These are phyloP conservation scores for Fusarium gaditjirri DNA, from an alignment of 2,329 filamentous ascomycete species.

Conservation along the genomic window DNA sequence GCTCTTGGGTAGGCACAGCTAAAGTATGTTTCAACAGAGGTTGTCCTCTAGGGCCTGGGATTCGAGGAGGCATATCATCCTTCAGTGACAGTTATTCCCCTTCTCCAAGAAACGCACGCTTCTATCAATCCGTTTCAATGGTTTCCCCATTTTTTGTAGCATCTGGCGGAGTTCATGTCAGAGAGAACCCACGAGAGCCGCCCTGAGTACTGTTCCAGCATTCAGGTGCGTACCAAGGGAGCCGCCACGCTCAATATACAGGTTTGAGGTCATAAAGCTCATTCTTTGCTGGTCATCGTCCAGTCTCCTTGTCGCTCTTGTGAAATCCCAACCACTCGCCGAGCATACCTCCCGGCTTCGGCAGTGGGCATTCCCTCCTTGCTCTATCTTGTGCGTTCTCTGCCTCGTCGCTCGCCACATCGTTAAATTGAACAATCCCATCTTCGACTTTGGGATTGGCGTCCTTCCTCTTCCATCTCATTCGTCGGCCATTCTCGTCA, in stretches of 20 bases:
- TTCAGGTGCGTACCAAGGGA: background rate
- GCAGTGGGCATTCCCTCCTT: conserved; percentile 86
- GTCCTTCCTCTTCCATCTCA: conserved; percentile 56
- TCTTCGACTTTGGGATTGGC: conserved; percentile 54
- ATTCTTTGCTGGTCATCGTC: conserved; percentile 40
- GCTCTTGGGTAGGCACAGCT: background rate
- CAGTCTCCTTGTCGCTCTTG: conserved; percentile 44
- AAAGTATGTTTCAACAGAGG: conserved; percentile 7
- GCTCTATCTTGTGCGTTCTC: conserved; percentile 53
- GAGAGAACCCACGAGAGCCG: background rate
- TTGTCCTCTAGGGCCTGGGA: conserved; percentile 16
- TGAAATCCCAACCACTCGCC: conserved; percentile 80
- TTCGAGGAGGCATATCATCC: background rate
- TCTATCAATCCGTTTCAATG: background rate
- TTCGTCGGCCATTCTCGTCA: conserved; percentile 58
- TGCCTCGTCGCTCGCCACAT: conserved; percentile 51
- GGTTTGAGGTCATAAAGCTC: background rate
- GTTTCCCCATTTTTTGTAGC: background rate
- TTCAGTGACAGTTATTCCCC: background rate
- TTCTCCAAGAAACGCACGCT: background rate
- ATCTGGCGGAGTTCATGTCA: background rate
- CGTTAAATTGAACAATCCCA: conserved; percentile 61
- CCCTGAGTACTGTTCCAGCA: background rate
- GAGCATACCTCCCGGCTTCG: conserved; percentile 84
- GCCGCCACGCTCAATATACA: background rate